Conservation (phyloP, 352 stramenopile genomes). For the Globisporangium barbulae region DNA sequence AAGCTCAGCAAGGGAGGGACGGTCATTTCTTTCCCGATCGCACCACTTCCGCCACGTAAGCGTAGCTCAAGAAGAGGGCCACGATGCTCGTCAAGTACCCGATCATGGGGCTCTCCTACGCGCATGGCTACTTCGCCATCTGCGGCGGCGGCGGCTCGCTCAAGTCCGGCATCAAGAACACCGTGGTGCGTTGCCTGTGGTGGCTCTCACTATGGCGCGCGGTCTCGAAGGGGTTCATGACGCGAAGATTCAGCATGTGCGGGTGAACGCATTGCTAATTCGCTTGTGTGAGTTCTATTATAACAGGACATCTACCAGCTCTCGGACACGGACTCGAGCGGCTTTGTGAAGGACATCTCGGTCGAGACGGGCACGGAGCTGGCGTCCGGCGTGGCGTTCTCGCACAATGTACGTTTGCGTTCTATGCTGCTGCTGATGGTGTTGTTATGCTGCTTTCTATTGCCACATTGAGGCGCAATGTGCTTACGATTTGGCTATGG, state of each 20-base stretch:
- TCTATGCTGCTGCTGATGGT: neutral
- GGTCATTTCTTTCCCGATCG: no score
- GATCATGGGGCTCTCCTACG: constrained; percentile 81
- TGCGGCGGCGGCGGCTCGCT: constrained; percentile 79
- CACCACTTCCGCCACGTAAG: constrained; percentile 1
- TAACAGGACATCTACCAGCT: constrained; percentile 71
- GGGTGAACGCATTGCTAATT: neutral
- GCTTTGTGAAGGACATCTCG: constrained; percentile 66
- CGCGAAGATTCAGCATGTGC: no score
- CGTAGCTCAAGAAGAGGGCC: neutral
- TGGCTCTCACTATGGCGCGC: neutral
- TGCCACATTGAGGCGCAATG: neutral
- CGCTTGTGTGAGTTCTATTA: neutral
- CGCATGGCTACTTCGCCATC: constrained; percentile 69
- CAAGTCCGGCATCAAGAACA: constrained; percentile 86
- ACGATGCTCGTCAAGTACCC: constrained; percentile 82
- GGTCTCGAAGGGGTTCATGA: neutral
- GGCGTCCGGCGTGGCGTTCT: constrained; percentile 74
- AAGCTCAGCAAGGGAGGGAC: no score
- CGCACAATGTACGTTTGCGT: constrained; percentile 39
- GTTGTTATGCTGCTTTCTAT: neutral
- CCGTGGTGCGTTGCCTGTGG: constrained; percentile 36
- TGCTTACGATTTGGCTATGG: neutral
- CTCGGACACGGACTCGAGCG: constrained; percentile 53
- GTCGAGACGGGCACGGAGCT: constrained; percentile 70